These are phyloP conservation scores for Colletotrichum aenigma DNA, from an alignment of 2,329 filamentous ascomycete species.

Conservation along the genomic window DNA sequence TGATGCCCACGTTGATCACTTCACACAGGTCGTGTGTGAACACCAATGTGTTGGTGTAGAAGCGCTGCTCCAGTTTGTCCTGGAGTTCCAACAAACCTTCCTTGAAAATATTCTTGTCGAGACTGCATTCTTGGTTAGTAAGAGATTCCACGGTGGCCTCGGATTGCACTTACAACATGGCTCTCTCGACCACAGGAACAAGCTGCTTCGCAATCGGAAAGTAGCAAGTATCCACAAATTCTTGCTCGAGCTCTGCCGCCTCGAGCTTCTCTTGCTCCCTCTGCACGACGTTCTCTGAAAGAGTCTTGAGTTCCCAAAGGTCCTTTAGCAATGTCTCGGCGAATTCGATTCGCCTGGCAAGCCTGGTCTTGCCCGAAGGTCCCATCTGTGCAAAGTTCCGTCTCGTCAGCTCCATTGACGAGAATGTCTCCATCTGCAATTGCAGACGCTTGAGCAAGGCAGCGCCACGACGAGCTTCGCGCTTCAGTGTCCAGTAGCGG, in stretches of 20 bases:
- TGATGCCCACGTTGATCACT: slow-evolving; percentile 58
- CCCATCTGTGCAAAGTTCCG: slow-evolving; percentile 97
- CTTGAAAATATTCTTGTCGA: slow-evolving; percentile 68
- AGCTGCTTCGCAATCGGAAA: slow-evolving; percentile 85
- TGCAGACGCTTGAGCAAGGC: slow-evolving; percentile 92
- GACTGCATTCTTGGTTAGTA: slow-evolving; percentile 52
- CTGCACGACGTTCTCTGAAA: slow-evolving; percentile 74
- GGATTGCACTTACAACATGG: slow-evolving; percentile 70
- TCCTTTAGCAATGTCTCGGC: slow-evolving; percentile 77
- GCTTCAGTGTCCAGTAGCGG: slow-evolving; percentile 97
- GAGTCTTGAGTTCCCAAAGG: slow-evolving; percentile 73
- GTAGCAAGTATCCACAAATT: slow-evolving; percentile 87
- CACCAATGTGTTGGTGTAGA: slow-evolving; percentile 61
- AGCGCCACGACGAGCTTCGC: slow-evolving; percentile 89
- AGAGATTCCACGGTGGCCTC: slow-evolving; percentile 9
- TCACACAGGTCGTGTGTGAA: slow-evolving; percentile 64
- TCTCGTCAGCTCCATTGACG: slow-evolving; percentile 94
- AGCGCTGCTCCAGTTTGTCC: slow-evolving; percentile 55
- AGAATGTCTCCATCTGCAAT: slow-evolving; percentile 93
- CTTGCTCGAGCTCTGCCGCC: slow-evolving; percentile 75
- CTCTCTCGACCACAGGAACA: slow-evolving; percentile 78
- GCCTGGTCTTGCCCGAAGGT: slow-evolving; percentile 75
- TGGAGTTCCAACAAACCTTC: slow-evolving; percentile 55
- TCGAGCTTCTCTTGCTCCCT: slow-evolving; percentile 81
- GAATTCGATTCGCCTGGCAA: slow-evolving; percentile 87